Evolutionary conservation across 1,139 yeast species (phyloP), one percentile per base, ranked within the genome.

Genomic region (Magnusiomyces suaveolens): DNA sequence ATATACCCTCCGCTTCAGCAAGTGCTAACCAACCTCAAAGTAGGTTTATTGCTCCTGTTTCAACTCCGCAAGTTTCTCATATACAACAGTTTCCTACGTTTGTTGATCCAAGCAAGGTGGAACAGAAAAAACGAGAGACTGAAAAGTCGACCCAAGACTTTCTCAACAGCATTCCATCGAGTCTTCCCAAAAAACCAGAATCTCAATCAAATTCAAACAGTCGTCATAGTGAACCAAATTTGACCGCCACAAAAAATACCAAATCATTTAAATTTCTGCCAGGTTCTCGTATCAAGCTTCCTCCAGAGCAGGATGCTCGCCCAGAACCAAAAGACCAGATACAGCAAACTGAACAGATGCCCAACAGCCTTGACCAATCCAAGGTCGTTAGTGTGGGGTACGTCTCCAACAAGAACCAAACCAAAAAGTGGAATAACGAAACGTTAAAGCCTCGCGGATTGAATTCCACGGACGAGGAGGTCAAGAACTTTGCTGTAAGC

Each of bases 391-490:
- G n/a, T n/a, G n/a, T n/a, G n/a, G n/a, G n/a, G n/a, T n/a, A n/a
- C n/a, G n/a, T n/a, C n/a, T n/a, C n/a, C 44, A 41, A 41, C 10
- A 38, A n/a, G 18, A 16, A 16, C 4, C 41, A 12, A 38, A 8
- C 6, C 41, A 41, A 20, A 21, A 41, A 41, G 8, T 4, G 44
- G 25, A 36, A 10, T 36, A 36, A 36, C 18, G 41, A 36, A n/a
- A 14, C 16, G 16, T 20, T 41, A 21, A 32, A 36, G 18, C 50
- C 50, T 8, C 12, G 41, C 3, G 50, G 50, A 32, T 14, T 47
- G 21, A 16, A 23, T 4, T 47, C 50, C 2, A 47, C 50, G 1
- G 50, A 47, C 20, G 50, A 47, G 20, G 50, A 47, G 18, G 50
- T 47, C 3, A 47, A 47, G 32, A 21, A 23, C 8, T 47, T 47